Evolutionary conservation across 2,329 filamentous ascomycete genomes (phyloP).

Genomic region (Phialemoniopsis sp.): DNA sequence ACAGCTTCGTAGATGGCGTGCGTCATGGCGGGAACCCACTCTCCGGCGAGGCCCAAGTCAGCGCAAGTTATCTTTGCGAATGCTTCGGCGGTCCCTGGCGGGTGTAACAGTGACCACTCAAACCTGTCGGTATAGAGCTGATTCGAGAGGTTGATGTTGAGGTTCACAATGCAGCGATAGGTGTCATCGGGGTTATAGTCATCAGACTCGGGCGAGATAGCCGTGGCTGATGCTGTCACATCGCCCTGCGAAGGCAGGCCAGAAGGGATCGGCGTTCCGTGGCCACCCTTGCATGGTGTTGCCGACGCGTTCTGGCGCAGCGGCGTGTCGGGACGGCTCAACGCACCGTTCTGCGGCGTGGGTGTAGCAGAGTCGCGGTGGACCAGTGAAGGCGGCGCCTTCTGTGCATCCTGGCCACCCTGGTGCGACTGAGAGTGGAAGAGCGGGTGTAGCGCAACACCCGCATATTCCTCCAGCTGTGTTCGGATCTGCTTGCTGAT

Average conservation of each 20-base stretch:
- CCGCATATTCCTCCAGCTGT: constrained; percentile 93
- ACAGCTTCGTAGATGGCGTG: constrained; percentile 97
- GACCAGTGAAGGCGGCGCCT: constrained; percentile 4
- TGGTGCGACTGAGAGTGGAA: constrained; percentile 62
- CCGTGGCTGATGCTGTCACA: constrained; percentile 67
- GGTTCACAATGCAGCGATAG: constrained; percentile 85
- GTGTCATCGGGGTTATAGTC: constrained; percentile 88
- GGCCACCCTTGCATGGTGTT: constrained; percentile 18
- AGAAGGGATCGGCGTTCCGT: constrained; percentile 7
- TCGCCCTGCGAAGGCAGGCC: constrained; percentile 24
- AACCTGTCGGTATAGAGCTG: constrained; percentile 95
- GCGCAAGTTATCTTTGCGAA: constrained; percentile 92
- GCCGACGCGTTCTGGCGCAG: constrained; percentile 51
- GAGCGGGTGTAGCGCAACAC: constrained; percentile 86
- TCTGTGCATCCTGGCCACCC: constrained; percentile 22
- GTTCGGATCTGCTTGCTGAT: constrained; percentile 94
- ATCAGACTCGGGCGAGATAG: constrained; percentile 61
- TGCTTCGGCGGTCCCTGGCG: constrained; percentile 83
- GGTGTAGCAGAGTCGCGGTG: constrained; percentile 16
- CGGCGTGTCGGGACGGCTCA: constrained; percentile 54
- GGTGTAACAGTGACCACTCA: constrained; percentile 92
- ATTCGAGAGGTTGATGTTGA: constrained; percentile 89
- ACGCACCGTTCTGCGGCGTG: constrained; percentile 7
- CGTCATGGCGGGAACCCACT: constrained; percentile 92
- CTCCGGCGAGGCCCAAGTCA: constrained; percentile 81